Conservation (phyloP, 352 stramenopile genomes). For the Hyphochytrium catenoides region DNA sequence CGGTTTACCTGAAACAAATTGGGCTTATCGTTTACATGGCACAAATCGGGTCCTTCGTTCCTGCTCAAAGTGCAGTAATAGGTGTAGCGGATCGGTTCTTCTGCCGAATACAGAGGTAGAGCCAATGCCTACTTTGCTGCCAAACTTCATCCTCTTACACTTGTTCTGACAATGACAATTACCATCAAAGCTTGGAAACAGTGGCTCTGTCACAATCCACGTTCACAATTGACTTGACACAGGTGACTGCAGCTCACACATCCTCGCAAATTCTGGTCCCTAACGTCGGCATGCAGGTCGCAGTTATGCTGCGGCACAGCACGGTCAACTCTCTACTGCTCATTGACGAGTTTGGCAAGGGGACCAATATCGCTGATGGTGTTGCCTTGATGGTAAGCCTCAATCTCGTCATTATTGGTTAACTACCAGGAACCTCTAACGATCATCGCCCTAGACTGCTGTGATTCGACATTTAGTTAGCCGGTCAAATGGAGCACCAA, state of each 20-base stretch:
- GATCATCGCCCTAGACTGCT: no score
- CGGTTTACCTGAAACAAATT: slow-evolving; percentile 56
- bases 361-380: slow-evolving; percentile 40
- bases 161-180: slow-evolving; percentile 6
- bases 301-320: slow-evolving; percentile 47
- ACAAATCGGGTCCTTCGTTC: slow-evolving; percentile 53
- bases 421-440: slow-evolving; percentile 3
- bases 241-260: slow-evolving; percentile 15
- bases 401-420: slow-evolving; percentile 1
- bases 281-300: no score
- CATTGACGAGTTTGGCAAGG: slow-evolving; percentile 65
- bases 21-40: slow-evolving; percentile 53
- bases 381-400: slow-evolving; percentile 31
- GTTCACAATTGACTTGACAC: slow-evolving; percentile 62
- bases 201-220: slow-evolving; percentile 40
- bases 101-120: slow-evolving; percentile 46
- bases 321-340: slow-evolving; percentile 31
- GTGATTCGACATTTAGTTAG: slow-evolving; percentile 29
- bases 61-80: slow-evolving; percentile 24
- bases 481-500: slow-evolving; percentile 13
- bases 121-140: background rate
- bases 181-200: slow-evolving; percentile 40
- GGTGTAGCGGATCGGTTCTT: slow-evolving; percentile 47
- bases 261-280: no score
- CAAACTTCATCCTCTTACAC: background rate